Base-by-base conservation (phyloP, 1,284 basidiomycete genomes). In the Apiotrichum akiyoshidainum region DNA sequence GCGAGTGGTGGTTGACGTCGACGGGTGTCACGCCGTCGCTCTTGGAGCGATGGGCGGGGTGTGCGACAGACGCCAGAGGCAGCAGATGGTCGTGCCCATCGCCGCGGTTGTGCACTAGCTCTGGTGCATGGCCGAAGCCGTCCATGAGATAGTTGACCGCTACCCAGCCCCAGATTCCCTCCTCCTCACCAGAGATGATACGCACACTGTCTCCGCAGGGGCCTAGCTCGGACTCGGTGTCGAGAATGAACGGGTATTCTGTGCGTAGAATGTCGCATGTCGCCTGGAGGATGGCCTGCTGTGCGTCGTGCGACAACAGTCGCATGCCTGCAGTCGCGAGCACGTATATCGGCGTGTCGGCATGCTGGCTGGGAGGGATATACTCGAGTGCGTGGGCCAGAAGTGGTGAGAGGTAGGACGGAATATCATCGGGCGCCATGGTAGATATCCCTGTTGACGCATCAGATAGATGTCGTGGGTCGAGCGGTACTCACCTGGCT, bases 71-170 rank as follows among this genome's bases (percentile, higher is more conserved):
- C 17, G 73, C 67, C 0, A 76, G 63, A 1, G 74, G 73, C n/a
- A 76, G 52, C 4, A 76, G 63, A 14, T 65, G 58, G 64, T 80
- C 81, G 19, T 67, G 64, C 4, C 46, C 57, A 1, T 21, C 39
- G 21, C 47, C 10, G 7, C 54, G 46, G 5, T 40, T 19, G 53
- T 64, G 53, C 46, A 37, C 10, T 0, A 57, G 48, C 37, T 66
- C 61, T 12, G 73, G 74, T 1, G 74, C 74, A 49, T 84, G 81
- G 16, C 85, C 85, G 73, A 99, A 99, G 2, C 94, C 95, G 72
- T 99, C 91, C 92, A 98, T 96, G 46, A 99, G 86, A 75, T 99
- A 99, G 77, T 99, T 99, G 72, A 98, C 92, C 0, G 94, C 92
- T 56, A 99, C 92, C 96, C 96, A 99, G 2, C 96, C 96, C 76